phyloP scores from a whole-genome alignment of 1,284 basidiomycete genomes.

The Tilletia horrida region DNA sequence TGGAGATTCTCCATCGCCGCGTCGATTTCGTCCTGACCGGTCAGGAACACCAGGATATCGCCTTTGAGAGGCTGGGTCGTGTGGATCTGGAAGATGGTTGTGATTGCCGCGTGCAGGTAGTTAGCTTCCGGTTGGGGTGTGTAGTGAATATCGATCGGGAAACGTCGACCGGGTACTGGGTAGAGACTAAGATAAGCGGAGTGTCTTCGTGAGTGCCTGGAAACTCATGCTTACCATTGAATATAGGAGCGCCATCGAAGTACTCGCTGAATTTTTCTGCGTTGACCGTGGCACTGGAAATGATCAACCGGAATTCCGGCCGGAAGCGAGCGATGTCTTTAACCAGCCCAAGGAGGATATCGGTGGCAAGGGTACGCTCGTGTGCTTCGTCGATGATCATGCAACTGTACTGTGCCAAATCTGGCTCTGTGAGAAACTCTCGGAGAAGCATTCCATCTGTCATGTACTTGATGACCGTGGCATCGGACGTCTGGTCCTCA shows the following conservation, averaged over 20 bases:
- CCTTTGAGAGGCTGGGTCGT: constrained; percentile 89
- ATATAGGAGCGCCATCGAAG: constrained; percentile 54
- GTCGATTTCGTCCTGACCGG: constrained; percentile 99
- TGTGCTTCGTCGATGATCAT: constrained; percentile 55
- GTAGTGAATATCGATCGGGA: constrained; percentile 97
- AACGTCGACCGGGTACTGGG: constrained; percentile 84
- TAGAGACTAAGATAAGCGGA: constrained; percentile 1
- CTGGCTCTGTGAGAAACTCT: constrained; percentile 53
- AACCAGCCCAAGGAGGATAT: constrained; percentile 52
- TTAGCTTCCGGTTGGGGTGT: constrained; percentile 61
- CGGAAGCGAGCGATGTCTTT: constrained; percentile 53
- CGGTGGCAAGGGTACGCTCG: constrained; percentile 52
- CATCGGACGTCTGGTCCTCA: constrained; percentile 97
- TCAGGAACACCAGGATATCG: constrained; percentile 97
- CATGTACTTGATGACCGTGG: constrained; percentile 54
- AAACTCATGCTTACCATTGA: constrained; percentile 56
- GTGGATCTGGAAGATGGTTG: constrained; percentile 97
- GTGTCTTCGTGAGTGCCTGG: constrained; percentile 15
- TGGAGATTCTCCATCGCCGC: constrained; percentile 85
- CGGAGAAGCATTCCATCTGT: constrained; percentile 55
- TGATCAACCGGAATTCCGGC: constrained; percentile 51
- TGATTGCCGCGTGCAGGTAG: constrained; percentile 96
- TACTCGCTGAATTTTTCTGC: constrained; percentile 53
- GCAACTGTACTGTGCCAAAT: constrained; percentile 45
- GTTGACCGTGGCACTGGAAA: constrained; percentile 51